Evolutionary conservation across 169 alveolate species (phyloP).

Genomic region (Cryptosporidium ryanae): DNA sequence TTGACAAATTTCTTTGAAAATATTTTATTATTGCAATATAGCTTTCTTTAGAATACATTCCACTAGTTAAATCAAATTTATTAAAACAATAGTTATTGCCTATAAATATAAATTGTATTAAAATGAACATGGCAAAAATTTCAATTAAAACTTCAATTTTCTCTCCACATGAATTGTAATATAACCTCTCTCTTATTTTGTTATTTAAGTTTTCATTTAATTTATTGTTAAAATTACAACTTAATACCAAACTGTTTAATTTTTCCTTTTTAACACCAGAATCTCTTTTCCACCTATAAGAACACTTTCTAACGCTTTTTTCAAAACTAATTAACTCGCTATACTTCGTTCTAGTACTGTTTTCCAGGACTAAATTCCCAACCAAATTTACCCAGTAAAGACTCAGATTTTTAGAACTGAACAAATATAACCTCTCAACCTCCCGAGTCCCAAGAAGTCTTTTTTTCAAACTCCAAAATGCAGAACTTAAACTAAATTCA

Average conservation of each 20-base stretch:
- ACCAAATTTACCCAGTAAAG: conserved; percentile 24
- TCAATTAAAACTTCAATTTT: conserved; percentile 7
- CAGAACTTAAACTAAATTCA: not conserved
- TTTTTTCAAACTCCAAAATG: conserved; percentile 44
- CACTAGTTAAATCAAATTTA: not conserved
- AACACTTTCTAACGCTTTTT: not conserved
- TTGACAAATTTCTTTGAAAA: conserved; percentile 26
- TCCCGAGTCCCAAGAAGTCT: conserved; percentile 19
- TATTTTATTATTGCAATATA: conserved; percentile 12
- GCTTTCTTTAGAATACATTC: conserved; percentile 39
- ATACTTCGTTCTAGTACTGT: not conserved
- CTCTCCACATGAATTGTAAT: conserved; percentile 7
- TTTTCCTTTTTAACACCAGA: not conserved
- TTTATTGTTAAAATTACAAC: not conserved
- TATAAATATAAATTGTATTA: conserved; percentile 26
- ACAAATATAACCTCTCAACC: conserved; percentile 13
- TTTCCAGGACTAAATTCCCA: too few relatives aligned
- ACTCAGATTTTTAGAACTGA: conserved; percentile 7
- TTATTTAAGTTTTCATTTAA: not conserved
- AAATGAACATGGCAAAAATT: conserved; percentile 19
- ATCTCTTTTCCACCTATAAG: not conserved
- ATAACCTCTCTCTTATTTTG: not conserved
- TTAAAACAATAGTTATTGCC: not conserved
- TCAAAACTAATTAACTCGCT: not conserved
- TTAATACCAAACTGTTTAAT: not conserved